Evolutionary conservation across 768 basidiomycete species (phyloP).

Genomic region (Pisolithus orientalis): DNA sequence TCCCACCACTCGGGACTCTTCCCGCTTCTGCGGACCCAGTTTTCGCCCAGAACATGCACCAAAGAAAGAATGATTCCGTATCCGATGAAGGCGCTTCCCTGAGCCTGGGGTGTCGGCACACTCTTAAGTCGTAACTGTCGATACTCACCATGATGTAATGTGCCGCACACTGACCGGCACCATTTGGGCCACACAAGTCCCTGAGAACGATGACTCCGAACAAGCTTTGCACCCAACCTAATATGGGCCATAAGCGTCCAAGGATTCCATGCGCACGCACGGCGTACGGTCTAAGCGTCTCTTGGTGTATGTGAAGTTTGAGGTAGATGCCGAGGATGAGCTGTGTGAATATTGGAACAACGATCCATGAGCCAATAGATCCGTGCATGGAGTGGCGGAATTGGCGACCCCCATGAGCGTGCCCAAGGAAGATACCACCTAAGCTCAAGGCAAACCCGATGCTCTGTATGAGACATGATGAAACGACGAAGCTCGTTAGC

Average conservation of each 20-base stretch:
- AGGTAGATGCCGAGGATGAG: constrained; percentile 78
- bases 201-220: constrained; percentile 73
- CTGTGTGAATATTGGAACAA: constrained; percentile 62
- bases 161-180: constrained; percentile 80
- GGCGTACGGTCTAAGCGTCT: constrained; percentile 61
- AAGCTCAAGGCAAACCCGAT: constrained; percentile 63
- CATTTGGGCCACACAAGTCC: constrained; percentile 69
- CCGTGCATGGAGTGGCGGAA: constrained; percentile 76
- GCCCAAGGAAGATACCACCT: constrained; percentile 76
- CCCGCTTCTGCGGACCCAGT: constrained; percentile 65
- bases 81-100: constrained; percentile 84
- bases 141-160: constrained; percentile 70
- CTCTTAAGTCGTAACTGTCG: constrained; percentile 11
- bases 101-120: neutral
- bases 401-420: constrained; percentile 74
- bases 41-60: constrained; percentile 68
- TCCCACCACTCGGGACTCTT: constrained; percentile 84
- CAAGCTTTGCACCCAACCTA: constrained; percentile 87
- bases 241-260: constrained; percentile 75
- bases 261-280: constrained; percentile 70
- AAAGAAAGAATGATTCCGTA: constrained; percentile 81
- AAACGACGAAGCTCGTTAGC: neutral
- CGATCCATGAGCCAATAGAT: constrained; percentile 44
- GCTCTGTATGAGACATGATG: constrained; percentile 35
- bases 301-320: constrained; percentile 86